Evolutionary conservation across 768 basidiomycete genomes (phyloP), one percentile per base, ranked within the genome.

Genomic region (Boletus reticuloceps): DNA sequence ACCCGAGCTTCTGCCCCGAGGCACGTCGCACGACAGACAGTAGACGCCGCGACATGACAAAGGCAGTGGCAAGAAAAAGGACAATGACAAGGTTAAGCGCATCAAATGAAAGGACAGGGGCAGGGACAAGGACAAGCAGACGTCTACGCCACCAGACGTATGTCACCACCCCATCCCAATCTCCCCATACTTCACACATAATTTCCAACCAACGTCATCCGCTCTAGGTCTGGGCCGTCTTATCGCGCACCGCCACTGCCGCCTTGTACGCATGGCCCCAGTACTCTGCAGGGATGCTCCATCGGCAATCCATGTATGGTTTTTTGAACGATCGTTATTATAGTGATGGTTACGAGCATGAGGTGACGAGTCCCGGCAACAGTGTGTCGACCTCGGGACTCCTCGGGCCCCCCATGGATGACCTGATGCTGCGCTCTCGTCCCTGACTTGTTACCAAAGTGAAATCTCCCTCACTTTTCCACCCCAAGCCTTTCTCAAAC

Each of bases 1-100:
- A 82, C 90, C 90, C 0, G 91, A 94, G 65, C 79, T 94, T 16
- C 80, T 53, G 6, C 63, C 66, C 5, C 56, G 63, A 20, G 29
- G 62, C 1, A 32, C 52, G 17, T 37, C 34, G 3, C 19, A 11
- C 4, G 38, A 51, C 17, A 25, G 36, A 36, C 44, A 19, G 10
- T 52, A 39, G 9, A 36, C 12, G n/a, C 5, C 22, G 8, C 51
- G 39, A 25, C 47, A 29, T 17, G 55, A 58, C 32, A 39, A 34
- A 2, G 60, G 48, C 25, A 31, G 12, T 1, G 50, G 32, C 5
- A 65, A 54, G 54, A 58, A 50, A 42, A 58, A 51, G 31, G 47
- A 44, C 11, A 65, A 65, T 37, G 8, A 8, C 8, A 29, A 29
- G 29, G 29, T 9, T 29, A 29, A 29, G 29, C 29, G 29, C 29